Conservation (phyloP, 2,329 filamentous ascomycete species). For the Pseudocercospora cruenta region DNA sequence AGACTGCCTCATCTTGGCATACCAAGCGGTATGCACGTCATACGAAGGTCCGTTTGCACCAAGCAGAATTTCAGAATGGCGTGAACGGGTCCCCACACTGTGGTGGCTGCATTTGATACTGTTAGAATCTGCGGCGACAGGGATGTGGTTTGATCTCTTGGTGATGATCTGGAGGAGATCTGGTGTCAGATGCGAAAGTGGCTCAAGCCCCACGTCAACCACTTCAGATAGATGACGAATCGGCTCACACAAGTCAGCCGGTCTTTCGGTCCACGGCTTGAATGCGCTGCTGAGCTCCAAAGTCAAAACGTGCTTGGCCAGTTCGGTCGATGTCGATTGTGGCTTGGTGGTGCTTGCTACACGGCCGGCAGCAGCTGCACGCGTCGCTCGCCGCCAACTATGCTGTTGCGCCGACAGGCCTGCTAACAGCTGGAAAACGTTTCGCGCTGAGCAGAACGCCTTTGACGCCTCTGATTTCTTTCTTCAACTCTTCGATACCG, state of each 20-base stretch:
- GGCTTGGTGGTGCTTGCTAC: background rate
- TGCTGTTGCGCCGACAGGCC: conserved; percentile 17
- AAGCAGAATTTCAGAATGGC: background rate
- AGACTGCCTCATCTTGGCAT: background rate
- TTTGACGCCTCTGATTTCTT: conserved; percentile 77
- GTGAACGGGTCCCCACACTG: background rate
- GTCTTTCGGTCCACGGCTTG: background rate
- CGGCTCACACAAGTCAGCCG: background rate
- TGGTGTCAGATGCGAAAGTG: conserved; percentile 1
- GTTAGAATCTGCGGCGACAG: background rate
- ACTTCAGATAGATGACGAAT: conserved; percentile 4
- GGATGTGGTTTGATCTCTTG: background rate
- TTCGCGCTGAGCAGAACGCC: conserved; percentile 74
- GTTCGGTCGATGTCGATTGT: background rate
- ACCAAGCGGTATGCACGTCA: background rate
- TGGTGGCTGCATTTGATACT: background rate
- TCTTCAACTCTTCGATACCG: conserved; percentile 72
- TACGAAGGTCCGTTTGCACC: background rate
- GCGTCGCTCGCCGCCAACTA: conserved; percentile 2
- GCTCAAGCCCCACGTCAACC: conserved; percentile 2
- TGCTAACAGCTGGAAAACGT: conserved; percentile 57
- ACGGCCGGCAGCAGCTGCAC: background rate
- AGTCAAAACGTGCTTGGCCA: background rate
- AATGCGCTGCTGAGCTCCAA: background rate
- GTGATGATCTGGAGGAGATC: background rate